Base-by-base conservation (phyloP, 192 early-diverging fungal species). In the Chytriomyces sp. region DNA sequence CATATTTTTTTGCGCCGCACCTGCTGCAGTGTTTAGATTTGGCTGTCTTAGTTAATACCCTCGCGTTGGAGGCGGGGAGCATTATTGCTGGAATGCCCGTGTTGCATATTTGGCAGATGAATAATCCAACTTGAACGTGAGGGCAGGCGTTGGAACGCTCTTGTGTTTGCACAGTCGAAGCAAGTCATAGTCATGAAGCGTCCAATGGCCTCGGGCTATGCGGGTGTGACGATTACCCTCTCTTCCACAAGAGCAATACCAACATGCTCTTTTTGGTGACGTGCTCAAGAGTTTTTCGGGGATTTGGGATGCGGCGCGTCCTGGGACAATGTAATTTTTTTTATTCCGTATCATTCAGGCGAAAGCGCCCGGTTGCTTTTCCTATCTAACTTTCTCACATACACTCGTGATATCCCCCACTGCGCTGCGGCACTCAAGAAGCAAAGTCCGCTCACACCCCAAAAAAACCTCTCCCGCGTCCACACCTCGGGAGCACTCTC, bases 351-450 rank as follows among this genome's bases (percentile, higher is more conserved):
- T n/a, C n/a, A n/a, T n/a, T n/a, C n/a, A n/a, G n/a, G n/a, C n/a
- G n/a, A n/a, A n/a, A n/a, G n/a, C n/a, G n/a, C n/a, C n/a, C n/a
- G n/a, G n/a, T n/a, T n/a, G n/a, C n/a, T n/a, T n/a, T n/a, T n/a
- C n/a, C n/a, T n/a, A n/a, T n/a, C n/a, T n/a, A n/a, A n/a, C 70
- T 78, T 83, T 78, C 78, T 68, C 12, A 80, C 73, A 59, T 87
- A 86, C 72, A 73, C 79, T 33, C 64, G 56, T 61, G 76, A 75
- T 60, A 89, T 76, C 74, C 85, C 40, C 8, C 58, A 66, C 53
- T 88, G 83, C 53, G 82, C 56, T 12, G 67, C 72, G 3, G 58
- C 69, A 33, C 79, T 82, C 22, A 10, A 70, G 56, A 80, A 61
- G 52, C 73, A 75, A 34, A 80, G 33, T 8, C 70, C 80, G 37